Conservation (phyloP, 2,329 filamentous ascomycete genomes). For the Pyrenochaeta sp. region DNA sequence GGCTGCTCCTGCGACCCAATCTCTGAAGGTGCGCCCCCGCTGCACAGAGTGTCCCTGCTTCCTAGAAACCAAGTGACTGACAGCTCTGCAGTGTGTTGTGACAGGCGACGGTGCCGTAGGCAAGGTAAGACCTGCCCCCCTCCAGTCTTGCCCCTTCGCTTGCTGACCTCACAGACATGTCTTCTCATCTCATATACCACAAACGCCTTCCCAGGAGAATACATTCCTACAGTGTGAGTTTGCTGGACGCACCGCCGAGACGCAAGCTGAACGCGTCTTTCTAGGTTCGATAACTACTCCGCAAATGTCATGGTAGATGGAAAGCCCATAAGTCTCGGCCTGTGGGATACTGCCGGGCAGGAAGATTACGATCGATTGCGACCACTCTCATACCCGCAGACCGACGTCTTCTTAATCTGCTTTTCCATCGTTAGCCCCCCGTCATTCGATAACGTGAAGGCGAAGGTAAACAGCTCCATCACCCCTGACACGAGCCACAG, state of each 20-base stretch:
- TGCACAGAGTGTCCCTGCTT: not conserved
- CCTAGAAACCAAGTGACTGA: slow-evolving; percentile 21
- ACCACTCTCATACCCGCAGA: slow-evolving; percentile 96
- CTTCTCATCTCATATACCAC: slow-evolving; percentile 99
- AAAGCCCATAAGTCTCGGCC: slow-evolving; percentile 93
- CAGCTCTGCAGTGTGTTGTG: slow-evolving; percentile 81
- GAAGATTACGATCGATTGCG: slow-evolving; percentile 97
- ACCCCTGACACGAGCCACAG: not conserved
- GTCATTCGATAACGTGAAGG: slow-evolving; percentile 98
- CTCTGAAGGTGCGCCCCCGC: slow-evolving; percentile 75
- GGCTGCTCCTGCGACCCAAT: slow-evolving; percentile 89
- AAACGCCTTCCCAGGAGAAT: slow-evolving; percentile 99
- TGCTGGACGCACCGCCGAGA: slow-evolving; percentile 8
- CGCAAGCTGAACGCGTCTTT: slow-evolving; percentile 32
- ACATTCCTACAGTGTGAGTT: slow-evolving; percentile 94
- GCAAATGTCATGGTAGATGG: slow-evolving; percentile 99
- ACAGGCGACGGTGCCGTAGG: slow-evolving; percentile 99
- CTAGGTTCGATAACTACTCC: slow-evolving; percentile 98
- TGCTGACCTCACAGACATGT: slow-evolving; percentile 76
- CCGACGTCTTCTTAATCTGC: slow-evolving; percentile 97
- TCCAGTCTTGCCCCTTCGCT: slow-evolving; percentile 13
- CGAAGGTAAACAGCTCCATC: slow-evolving; percentile 75
- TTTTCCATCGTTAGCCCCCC: slow-evolving; percentile 98
- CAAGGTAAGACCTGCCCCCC: slow-evolving; percentile 71
- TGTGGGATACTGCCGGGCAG: slow-evolving; percentile 99